A percentile compares a stretch with the other conserved stretches of the same genome.
Evolutionary conservation across 805 yeast genomes (phyloP).

Genomic region (Yamadazyma sp.): DNA sequence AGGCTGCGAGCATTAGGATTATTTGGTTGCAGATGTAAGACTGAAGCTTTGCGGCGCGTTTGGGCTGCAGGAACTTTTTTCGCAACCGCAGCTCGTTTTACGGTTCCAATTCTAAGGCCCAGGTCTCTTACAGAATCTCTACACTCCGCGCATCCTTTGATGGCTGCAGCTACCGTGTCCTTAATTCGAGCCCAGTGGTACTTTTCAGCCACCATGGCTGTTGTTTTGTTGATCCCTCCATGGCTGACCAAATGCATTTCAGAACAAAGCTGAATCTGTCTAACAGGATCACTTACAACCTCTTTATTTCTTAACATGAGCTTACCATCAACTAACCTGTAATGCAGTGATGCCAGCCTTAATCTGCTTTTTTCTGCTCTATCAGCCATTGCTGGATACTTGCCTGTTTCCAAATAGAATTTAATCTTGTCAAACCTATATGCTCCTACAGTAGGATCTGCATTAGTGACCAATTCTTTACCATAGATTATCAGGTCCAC

Average conservation of each 20-base stretch:
- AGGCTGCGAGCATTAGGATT: constrained; percentile 24
- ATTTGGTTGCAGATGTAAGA: constrained; percentile 19
- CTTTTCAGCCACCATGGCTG: constrained; percentile 70
- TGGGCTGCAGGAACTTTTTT: constrained; percentile 19
- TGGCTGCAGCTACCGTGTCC: constrained; percentile 78
- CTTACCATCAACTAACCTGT: constrained; percentile 67
- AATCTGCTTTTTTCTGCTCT: constrained; percentile 87
- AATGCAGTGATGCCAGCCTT: constrained; percentile 77
- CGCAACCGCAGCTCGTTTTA: constrained; percentile 16
- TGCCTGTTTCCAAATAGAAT: constrained; percentile 77
- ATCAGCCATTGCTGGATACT: constrained; percentile 80
- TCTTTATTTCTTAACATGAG: constrained; percentile 75
- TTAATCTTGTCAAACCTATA: constrained; percentile 74
- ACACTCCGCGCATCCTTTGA: constrained; percentile 75
- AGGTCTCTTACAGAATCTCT: constrained; percentile 39
- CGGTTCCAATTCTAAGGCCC: constrained; percentile 5
- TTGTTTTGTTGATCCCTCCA: constrained; percentile 87
- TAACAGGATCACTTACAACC: constrained; percentile 74
- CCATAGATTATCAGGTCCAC: constrained; percentile 89
- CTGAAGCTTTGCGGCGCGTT: constrained; percentile 16
- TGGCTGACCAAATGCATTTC: constrained; percentile 70
- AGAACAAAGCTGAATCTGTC: constrained; percentile 72
- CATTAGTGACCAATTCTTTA: constrained; percentile 62
- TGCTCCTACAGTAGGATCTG: constrained; percentile 50
- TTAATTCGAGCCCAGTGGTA: constrained; percentile 93